Evolutionary conservation across 768 basidiomycete species (phyloP), one percentile per base, ranked within the genome.

Genomic region (Tulasnella sp.): DNA sequence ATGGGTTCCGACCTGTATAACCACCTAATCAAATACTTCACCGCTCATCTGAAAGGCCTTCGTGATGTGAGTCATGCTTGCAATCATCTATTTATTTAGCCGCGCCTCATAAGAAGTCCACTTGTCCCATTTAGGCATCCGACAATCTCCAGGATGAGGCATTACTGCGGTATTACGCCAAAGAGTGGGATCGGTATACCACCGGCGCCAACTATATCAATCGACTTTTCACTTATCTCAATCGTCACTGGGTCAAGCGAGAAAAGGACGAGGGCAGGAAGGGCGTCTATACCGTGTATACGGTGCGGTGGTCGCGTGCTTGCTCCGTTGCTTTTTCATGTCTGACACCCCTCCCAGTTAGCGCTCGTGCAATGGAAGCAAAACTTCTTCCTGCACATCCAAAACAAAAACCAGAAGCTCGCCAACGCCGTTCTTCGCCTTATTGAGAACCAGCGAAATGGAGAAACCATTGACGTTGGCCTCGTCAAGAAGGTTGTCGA

Each of bases 1-100:
- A 97, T 97, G 94, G 97, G 97, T 79, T 94, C 96, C 76, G 97
- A 99, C 90, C 87, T 99, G 81, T 99, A 99, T 86, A 96, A 96
- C 85, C 93, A 96, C 86, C 90, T 99, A 85, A 95, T 95, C 84
- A 90, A 91, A 80, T 99, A 98, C 89, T 96, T 99, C 85, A 90
- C 93, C 46, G 87, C 88, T 0, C 97, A 99, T 88, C 89, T 98
- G 41, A 92, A 91, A 83, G 86, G 86, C 60, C 87, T 92, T 83
- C 86, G 90, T 88, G 86, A 92, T 87, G 93, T 92, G 81, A 81
- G 90, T 85, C 42, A 20, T 74, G 41, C 31, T 14, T n/a, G 60
- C 12, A 31, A 50, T 44, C 31, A 14, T 24, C 24, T 8, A 46
- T 46, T 20, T 9, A 31, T 31, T 40, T 31, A n/a, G 40, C 34